Evolutionary conservation across 371 early-diverging fungal species (phyloP).

Genomic region (Syncephalastrum monosporum): DNA sequence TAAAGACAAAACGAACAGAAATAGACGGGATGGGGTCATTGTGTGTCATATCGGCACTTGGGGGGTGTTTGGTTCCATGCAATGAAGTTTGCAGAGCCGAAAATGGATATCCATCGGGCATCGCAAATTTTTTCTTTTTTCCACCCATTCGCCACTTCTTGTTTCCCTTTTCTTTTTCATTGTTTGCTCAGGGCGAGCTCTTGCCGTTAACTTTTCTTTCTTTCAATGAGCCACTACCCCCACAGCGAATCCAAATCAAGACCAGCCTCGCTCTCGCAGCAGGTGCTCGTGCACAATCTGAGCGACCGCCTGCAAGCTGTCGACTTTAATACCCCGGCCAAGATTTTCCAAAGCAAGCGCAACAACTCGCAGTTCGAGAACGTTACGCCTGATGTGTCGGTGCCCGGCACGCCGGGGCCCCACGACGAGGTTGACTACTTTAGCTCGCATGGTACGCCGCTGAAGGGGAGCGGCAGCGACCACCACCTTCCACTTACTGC

Average conservation of each 20-base stretch:
- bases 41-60: too few species aligned
- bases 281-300: slow-evolving; percentile 12
- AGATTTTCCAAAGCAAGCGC: slow-evolving; percentile 31
- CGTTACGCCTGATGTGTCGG: slow-evolving; percentile 34
- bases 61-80: too few species aligned
- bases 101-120: too few species aligned
- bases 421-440: slow-evolving; percentile 7
- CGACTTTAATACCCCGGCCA: slow-evolving; percentile 39
- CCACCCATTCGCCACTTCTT: too few species aligned
- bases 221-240: neutral
- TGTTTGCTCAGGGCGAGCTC: too few species aligned
- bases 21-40: too few species aligned
- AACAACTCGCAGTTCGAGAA: slow-evolving; percentile 29
- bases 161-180: too few species aligned
- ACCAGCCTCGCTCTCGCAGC: slow-evolving; percentile 8
- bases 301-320: slow-evolving; percentile 22
- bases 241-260: slow-evolving; percentile 6
- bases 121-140: too few species aligned
- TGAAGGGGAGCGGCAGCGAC: slow-evolving; percentile 4
- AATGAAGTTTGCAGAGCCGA: too few species aligned
- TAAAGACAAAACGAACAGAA: too few species aligned
- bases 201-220: too few species aligned
- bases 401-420: slow-evolving; percentile 28
- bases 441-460: slow-evolving; percentile 16
- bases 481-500: slow-evolving; percentile 7